phyloP scores from a whole-genome alignment of 2,329 filamentous ascomycete genomes.

The Aspergillus unguis region DNA sequence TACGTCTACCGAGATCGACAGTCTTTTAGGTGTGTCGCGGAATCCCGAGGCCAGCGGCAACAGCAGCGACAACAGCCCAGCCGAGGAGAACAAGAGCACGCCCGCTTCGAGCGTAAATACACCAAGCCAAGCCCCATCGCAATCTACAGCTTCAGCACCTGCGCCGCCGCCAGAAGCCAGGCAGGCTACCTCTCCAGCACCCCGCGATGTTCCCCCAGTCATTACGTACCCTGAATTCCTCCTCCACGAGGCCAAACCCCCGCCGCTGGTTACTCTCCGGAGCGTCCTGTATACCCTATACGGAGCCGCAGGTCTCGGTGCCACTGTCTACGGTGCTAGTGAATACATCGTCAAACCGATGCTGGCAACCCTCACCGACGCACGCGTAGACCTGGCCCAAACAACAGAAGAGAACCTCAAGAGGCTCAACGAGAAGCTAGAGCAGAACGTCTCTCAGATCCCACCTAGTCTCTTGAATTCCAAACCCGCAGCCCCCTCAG shows the following conservation, averaged over 20 bases:
- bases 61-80: constrained; percentile 7
- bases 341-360: constrained; percentile 60
- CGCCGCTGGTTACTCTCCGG: constrained; percentile 58
- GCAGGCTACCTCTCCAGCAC: constrained; percentile 16
- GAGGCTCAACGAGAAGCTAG: constrained; percentile 56
- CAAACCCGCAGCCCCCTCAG: neutral
- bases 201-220: constrained; percentile 55
- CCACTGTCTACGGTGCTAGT: constrained; percentile 56
- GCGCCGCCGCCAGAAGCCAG: constrained; percentile 6
- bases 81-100: constrained; percentile 13
- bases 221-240: constrained; percentile 67
- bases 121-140: constrained; percentile 1
- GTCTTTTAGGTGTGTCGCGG: constrained; percentile 53
- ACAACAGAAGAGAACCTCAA: constrained; percentile 52
- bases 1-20: constrained; percentile 62
- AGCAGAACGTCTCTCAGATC: constrained; percentile 51
- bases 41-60: constrained; percentile 29
- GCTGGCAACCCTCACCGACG: constrained; percentile 51
- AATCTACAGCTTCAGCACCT: constrained; percentile 9
- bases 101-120: constrained; percentile 2
- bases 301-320: constrained; percentile 53
- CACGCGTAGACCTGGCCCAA: constrained; percentile 56
- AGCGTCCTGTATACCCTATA: constrained; percentile 57
- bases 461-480: constrained; percentile 31
- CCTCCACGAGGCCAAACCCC: constrained; percentile 55